Percentiles rank a stretch among this genome's conserved stretches.
Conservation (phyloP, 106 monocot genomes). For the Platanthera guangdongensis region DNA sequence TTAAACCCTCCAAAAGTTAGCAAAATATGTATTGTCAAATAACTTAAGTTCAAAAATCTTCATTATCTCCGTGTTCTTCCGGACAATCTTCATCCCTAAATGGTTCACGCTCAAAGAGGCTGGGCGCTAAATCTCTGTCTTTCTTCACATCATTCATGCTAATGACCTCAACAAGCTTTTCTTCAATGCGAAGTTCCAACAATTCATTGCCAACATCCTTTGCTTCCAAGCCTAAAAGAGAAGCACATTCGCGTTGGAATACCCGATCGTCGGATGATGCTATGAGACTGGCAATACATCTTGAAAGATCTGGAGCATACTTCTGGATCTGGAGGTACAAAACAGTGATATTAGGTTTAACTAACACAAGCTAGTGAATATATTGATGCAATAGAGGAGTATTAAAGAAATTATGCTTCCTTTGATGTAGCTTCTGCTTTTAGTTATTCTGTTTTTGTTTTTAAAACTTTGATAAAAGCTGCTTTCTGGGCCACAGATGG, state of each 20-base stretch:
- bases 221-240: slow-evolving; percentile 42
- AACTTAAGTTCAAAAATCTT: slow-evolving; percentile 5
- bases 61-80: slow-evolving; percentile 8
- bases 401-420: neutral
- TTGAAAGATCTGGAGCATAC: slow-evolving; percentile 60
- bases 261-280: slow-evolving; percentile 46
- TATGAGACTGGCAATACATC: slow-evolving; percentile 52
- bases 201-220: slow-evolving; percentile 17
- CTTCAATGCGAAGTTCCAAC: slow-evolving; percentile 43
- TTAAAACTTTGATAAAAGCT: neutral
- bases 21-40: neutral
- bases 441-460: neutral
- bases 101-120: slow-evolving; percentile 40
- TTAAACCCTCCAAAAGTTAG: neutral
- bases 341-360: neutral
- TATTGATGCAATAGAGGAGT: neutral
- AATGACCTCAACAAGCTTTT: slow-evolving; percentile 38
- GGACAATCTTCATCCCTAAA: slow-evolving; percentile 15
- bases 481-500: too few species aligned
- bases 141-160: slow-evolving; percentile 38
- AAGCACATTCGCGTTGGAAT: slow-evolving; percentile 51
- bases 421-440: too few species aligned
- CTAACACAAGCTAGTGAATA: neutral
- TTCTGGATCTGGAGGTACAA: slow-evolving; percentile 31
- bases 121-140: neutral